These are phyloP conservation scores for Exobasidium rhododendri DNA, from an alignment of 1,284 basidiomycete species.

Conservation along the genomic window DNA sequence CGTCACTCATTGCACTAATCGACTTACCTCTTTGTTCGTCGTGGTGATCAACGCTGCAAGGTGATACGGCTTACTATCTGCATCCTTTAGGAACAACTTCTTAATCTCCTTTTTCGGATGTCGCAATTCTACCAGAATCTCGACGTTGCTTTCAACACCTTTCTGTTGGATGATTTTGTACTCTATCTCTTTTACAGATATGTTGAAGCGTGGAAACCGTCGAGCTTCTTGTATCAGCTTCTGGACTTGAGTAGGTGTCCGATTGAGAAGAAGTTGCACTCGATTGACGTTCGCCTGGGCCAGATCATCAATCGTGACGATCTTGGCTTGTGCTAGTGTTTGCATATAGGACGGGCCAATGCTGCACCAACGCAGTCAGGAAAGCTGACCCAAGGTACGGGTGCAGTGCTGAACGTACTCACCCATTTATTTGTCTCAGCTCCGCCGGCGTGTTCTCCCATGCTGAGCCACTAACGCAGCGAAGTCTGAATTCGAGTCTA, in stretches of 20 bases:
- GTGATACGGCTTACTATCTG: not conserved
- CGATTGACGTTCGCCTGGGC: not conserved
- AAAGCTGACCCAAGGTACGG: no score
- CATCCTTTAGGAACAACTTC: not conserved
- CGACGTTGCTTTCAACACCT: not conserved
- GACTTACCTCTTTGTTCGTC: not conserved
- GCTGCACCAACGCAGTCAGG: no score
- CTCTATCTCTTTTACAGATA: not conserved
- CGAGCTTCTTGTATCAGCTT: conserved; percentile 7
- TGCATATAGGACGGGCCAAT: conserved; percentile 1
- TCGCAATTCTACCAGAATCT: not conserved
- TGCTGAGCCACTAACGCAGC: conserved; percentile 66
- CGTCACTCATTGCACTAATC: no score
- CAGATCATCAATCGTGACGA: not conserved
- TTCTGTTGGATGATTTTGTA: not conserved
- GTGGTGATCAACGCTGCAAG: not conserved
- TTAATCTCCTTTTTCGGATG: not conserved
- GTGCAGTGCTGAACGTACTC: not conserved
- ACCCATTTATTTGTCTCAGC: conserved; percentile 68
- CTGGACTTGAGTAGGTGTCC: not conserved
- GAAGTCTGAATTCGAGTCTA: conserved; percentile 20
- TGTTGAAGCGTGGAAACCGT: not conserved
- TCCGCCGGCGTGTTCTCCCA: conserved; percentile 80
- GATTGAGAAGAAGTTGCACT: not conserved
- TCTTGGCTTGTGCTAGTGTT: not conserved